Percentiles rank a stretch among this genome's conserved stretches.
Conservation (phyloP, 257 asterid species). For the Ajuga chamaepitys region DNA sequence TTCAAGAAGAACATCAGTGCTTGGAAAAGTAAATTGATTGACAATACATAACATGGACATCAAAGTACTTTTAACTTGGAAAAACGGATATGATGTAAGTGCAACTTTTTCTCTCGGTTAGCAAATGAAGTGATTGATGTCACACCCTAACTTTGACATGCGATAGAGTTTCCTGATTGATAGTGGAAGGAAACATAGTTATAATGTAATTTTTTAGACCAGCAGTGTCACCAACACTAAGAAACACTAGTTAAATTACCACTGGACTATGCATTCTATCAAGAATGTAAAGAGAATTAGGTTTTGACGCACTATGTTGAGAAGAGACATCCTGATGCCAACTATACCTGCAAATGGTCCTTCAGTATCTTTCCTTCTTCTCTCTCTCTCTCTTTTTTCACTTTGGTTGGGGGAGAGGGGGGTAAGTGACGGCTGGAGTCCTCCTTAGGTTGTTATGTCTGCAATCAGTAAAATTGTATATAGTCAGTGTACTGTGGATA, state of each 20-base stretch:
- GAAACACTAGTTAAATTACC: not conserved
- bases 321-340: not conserved
- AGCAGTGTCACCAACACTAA: not conserved
- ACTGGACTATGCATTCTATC: not conserved
- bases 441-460: not conserved
- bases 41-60: not conserved
- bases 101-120: not conserved
- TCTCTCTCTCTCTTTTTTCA: too few species aligned
- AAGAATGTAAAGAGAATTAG: not conserved
- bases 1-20: not conserved
- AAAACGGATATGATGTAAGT: not conserved
- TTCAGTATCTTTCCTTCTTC: too few species aligned
- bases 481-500: not conserved
- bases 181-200: not conserved
- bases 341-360: not conserved
- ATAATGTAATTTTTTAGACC: not conserved
- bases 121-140: not conserved
- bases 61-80: not conserved
- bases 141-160: not conserved
- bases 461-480: not conserved
- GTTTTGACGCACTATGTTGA: not conserved
- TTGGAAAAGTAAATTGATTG: not conserved
- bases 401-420: too few species aligned
- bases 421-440: too few species aligned
- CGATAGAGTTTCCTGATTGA: not conserved